Percentiles rank a stretch among this genome's conserved stretches.
Conservation (phyloP, 805 yeast species). For the Starmera quercuum region DNA sequence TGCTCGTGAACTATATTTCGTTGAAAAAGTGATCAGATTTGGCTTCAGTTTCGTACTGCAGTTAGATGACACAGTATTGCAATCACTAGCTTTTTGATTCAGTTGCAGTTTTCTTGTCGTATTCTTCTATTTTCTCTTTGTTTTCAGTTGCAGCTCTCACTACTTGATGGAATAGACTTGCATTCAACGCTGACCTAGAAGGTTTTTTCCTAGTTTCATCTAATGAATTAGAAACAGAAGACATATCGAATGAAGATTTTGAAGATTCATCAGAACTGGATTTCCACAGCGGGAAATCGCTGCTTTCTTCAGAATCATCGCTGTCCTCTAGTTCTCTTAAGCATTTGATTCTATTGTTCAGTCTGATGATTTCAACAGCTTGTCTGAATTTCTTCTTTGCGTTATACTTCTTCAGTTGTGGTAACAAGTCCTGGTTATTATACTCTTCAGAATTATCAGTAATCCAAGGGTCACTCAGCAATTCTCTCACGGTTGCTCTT, state of each 20-base stretch:
- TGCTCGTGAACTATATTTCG: no score
- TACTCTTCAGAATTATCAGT: conserved; percentile 37
- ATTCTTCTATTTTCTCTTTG: conserved; percentile 12
- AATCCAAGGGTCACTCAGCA: conserved; percentile 75
- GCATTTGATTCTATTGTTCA: conserved; percentile 71
- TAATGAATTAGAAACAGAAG: conserved; percentile 14
- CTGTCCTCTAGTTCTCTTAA: conserved; percentile 56
- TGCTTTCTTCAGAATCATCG: no score
- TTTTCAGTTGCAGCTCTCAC: conserved; percentile 62
- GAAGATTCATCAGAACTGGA: conserved; percentile 3
- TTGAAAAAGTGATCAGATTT: no score
- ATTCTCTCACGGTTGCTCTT: conserved; percentile 61
- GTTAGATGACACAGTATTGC: no score
- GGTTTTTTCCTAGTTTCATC: no score
- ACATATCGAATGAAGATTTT: conserved; percentile 11
- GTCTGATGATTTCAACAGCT: conserved; percentile 77
- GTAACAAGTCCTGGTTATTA: conserved; percentile 59
- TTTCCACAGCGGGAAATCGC: conserved; percentile 23
- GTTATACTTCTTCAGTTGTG: conserved; percentile 70
- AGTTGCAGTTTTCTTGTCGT: neutral
- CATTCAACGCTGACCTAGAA: conserved; percentile 24
- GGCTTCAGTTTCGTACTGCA: no score
- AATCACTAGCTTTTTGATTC: no score
- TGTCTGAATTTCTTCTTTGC: conserved; percentile 79
- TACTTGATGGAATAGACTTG: conserved; percentile 59